A percentile compares a stretch with the other conserved stretches of the same genome.
Conservation (phyloP, 257 asterid species). For the Nemophila menziesii region DNA sequence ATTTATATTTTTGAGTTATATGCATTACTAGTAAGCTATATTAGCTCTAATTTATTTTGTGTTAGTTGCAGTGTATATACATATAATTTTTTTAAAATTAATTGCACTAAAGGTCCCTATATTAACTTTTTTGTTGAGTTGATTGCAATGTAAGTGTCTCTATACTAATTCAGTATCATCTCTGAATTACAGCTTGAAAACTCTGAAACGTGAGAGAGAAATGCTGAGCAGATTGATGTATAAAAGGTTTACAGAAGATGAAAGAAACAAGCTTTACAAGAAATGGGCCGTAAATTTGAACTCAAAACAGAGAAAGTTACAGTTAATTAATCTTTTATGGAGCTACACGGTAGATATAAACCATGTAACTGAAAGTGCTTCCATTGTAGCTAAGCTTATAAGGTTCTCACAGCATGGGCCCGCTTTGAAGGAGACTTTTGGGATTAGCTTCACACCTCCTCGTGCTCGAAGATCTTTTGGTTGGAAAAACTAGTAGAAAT, state of each 20-base stretch:
- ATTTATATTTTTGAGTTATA: no score
- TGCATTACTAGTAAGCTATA: no score
- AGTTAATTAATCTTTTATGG: constrained; percentile 29
- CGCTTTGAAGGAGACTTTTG: constrained; percentile 44
- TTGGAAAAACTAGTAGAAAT: constrained; percentile 27
- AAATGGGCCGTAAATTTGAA: constrained; percentile 38
- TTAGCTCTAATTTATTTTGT: no score
- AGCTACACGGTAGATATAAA: constrained; percentile 18
- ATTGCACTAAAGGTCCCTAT: no score
- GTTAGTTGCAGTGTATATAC: no score
- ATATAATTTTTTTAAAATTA: no score
- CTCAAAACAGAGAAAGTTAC: constrained; percentile 30
- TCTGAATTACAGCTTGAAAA: constrained; percentile 24
- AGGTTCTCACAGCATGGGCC: constrained; percentile 30
- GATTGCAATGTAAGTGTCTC: neutral
- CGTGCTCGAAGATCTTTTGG: constrained; percentile 29
- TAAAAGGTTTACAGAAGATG: constrained; percentile 25
- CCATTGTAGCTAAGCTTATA: constrained; percentile 34
- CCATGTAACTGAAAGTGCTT: constrained; percentile 29
- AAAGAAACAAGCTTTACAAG: constrained; percentile 24
- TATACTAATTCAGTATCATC: neutral
- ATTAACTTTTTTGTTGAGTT: no score
- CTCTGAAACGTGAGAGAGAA: constrained; percentile 28
- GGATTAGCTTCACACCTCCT: constrained; percentile 39
- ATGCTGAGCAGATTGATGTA: constrained; percentile 28